Conservation (phyloP, 345 rosid species). For the Atalantia buxifolia region DNA sequence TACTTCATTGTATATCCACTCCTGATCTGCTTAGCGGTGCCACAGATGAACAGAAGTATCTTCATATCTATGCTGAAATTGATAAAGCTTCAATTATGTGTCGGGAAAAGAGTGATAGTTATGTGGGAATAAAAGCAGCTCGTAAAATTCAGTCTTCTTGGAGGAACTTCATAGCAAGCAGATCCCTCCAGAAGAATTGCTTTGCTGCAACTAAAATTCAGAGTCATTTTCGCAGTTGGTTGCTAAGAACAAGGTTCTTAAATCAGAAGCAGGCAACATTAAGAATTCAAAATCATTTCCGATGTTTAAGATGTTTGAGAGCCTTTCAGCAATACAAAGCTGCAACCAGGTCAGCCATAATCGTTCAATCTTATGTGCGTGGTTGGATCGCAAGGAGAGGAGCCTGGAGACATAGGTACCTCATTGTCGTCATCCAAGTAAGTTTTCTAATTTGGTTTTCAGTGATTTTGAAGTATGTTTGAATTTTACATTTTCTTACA, state of each 20-base stretch:
- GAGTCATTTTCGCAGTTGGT: slow-evolving; percentile 43
- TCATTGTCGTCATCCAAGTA: slow-evolving; percentile 60
- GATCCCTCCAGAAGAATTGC: slow-evolving; percentile 18
- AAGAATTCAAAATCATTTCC: slow-evolving; percentile 38
- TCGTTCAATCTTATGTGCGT: slow-evolving; percentile 61
- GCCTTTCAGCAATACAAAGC: slow-evolving; percentile 29
- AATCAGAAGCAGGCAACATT: slow-evolving; percentile 32
- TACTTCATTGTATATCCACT: slow-evolving; percentile 6
- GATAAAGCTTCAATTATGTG: slow-evolving; percentile 9
- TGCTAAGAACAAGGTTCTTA: slow-evolving; percentile 39
- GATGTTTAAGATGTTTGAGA: slow-evolving; percentile 28
- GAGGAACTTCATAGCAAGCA: slow-evolving; percentile 30
- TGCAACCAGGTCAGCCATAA: slow-evolving; percentile 41
- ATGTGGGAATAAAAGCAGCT: slow-evolving; percentile 43
- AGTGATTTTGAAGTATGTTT: background rate
- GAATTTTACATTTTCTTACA: background rate
- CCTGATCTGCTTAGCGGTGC: slow-evolving; percentile 22
- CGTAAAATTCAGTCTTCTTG: slow-evolving; percentile 54
- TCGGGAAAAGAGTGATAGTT: slow-evolving; percentile 9
- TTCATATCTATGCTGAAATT: slow-evolving; percentile 14
- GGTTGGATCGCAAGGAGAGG: slow-evolving; percentile 49
- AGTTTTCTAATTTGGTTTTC: slow-evolving; percentile 11
- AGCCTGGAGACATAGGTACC: slow-evolving; percentile 23
- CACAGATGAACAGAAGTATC: slow-evolving; percentile 20
- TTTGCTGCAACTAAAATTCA: slow-evolving; percentile 55